phyloP scores from a whole-genome alignment of 495 filamentous ascomycete species.

The Staphylotrichum longicolle region DNA sequence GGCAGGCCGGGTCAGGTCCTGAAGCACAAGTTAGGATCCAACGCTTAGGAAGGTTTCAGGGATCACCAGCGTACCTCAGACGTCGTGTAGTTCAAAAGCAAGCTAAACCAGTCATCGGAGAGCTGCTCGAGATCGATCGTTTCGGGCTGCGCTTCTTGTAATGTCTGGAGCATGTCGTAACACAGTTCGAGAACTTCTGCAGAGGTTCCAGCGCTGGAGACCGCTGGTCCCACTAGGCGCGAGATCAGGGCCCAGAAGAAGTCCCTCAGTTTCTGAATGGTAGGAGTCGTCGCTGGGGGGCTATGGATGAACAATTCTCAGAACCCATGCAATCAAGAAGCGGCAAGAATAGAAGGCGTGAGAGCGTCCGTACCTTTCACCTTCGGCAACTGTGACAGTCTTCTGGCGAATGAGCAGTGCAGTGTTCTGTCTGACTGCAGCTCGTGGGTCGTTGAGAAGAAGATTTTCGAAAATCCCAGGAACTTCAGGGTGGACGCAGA shows the following conservation, averaged over 20 bases:
- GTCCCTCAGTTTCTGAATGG: constrained; percentile 38
- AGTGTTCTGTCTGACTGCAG: constrained; percentile 41
- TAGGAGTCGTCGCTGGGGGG: constrained; percentile 13
- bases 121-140: constrained; percentile 47
- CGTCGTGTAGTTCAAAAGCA: constrained; percentile 34
- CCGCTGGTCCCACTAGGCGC: constrained; percentile 42
- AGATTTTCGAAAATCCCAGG: constrained; percentile 37
- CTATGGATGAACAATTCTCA: not conserved
- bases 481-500: constrained; percentile 42
- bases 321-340: not conserved
- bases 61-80: constrained; percentile 25
- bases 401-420: constrained; percentile 38
- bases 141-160: constrained; percentile 51
- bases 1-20: constrained; percentile 52
- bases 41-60: not conserved
- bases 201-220: constrained; percentile 36
- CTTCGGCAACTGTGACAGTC: constrained; percentile 14
- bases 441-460: constrained; percentile 44
- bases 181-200: constrained; percentile 47
- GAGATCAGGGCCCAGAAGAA: constrained; percentile 51
- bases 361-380: not conserved
- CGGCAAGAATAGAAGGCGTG: not conserved
- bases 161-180: constrained; percentile 51
- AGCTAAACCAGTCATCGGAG: constrained; percentile 24
- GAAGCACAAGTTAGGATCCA: not conserved